Percentiles rank a stretch among this genome's conserved stretches.
phyloP scores from a whole-genome alignment of 164 flowering plant genomes.

The Aristolochia fimbriata region DNA sequence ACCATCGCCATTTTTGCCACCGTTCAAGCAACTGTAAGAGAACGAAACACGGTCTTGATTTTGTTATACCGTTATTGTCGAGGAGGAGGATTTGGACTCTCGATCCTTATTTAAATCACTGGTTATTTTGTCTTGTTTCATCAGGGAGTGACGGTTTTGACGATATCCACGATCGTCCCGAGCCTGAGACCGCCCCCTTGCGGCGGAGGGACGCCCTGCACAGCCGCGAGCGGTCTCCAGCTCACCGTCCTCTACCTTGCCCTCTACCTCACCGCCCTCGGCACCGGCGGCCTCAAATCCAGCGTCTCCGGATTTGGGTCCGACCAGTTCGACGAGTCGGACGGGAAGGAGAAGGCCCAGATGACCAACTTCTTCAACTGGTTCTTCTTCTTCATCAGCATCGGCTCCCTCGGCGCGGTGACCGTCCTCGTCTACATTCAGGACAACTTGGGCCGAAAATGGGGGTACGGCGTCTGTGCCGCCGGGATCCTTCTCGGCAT shows the following conservation, averaged over 20 bases:
- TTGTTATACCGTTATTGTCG: neutral
- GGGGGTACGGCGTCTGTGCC: constrained; percentile 89
- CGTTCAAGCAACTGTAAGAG: constrained; percentile 67
- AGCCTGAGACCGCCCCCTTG: constrained; percentile 75
- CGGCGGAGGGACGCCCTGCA: constrained; percentile 27
- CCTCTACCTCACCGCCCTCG: constrained; percentile 79
- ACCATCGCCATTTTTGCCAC: constrained; percentile 78
- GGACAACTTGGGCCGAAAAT: constrained; percentile 64
- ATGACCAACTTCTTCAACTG: constrained; percentile 82
- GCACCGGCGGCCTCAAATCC: constrained; percentile 92
- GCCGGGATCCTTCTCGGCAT: constrained; percentile 43
- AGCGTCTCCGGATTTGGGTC: constrained; percentile 94
- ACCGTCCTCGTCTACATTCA: constrained; percentile 83
- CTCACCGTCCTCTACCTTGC: constrained; percentile 56
- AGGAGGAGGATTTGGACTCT: too few relatives aligned
- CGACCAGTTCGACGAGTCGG: constrained; percentile 82
- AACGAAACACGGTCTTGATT: neutral
- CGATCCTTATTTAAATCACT: neutral
- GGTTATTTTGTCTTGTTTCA: constrained; percentile 8
- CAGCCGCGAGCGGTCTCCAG: constrained; percentile 47
- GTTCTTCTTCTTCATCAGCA: constrained; percentile 87
- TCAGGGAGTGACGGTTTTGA: constrained; percentile 80
- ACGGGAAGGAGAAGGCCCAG: constrained; percentile 31
- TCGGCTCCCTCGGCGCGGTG: constrained; percentile 75
- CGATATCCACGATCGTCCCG: constrained; percentile 68